These are phyloP conservation scores for Ogataea nakhonphanomensis DNA, from an alignment of 805 yeast species.

Conservation along the genomic window DNA sequence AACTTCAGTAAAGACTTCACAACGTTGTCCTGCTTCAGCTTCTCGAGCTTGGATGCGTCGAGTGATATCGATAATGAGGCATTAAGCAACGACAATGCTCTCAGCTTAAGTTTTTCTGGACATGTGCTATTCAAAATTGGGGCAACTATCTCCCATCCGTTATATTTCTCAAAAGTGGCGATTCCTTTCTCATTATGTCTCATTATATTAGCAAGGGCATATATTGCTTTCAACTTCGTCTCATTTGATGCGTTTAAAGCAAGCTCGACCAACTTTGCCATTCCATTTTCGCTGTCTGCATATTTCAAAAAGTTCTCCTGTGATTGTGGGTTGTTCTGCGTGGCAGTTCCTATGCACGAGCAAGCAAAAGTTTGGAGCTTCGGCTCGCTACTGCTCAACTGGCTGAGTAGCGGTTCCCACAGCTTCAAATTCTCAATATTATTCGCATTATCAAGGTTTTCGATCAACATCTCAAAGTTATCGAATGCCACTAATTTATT, in stretches of 20 bases:
- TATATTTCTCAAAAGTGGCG: slow-evolving; percentile 46
- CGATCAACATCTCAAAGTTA: slow-evolving; percentile 89
- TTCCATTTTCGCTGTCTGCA: slow-evolving; percentile 38
- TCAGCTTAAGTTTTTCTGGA: slow-evolving; percentile 43
- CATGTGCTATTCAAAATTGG: slow-evolving; percentile 15
- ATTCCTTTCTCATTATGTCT: slow-evolving; percentile 65
- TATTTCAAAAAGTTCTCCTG: slow-evolving; percentile 64
- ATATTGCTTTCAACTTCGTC: slow-evolving; percentile 61
- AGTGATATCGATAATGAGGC: slow-evolving; percentile 56
- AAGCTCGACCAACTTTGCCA: slow-evolving; percentile 43
- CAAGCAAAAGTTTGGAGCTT: slow-evolving; percentile 56
- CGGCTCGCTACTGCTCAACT: slow-evolving; percentile 43
- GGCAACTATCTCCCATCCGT: slow-evolving; percentile 63
- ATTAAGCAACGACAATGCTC: slow-evolving; percentile 46
- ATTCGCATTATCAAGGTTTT: slow-evolving; percentile 91
- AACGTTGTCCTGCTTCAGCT: slow-evolving; percentile 38
- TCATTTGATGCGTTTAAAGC: slow-evolving; percentile 30
- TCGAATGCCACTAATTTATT: slow-evolving; percentile 76
- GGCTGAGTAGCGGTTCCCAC: slow-evolving; percentile 69
- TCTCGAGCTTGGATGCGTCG: slow-evolving; percentile 36
- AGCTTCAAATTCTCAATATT: slow-evolving; percentile 77
- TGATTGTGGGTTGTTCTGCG: slow-evolving; percentile 79
- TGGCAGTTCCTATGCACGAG: slow-evolving; percentile 84
- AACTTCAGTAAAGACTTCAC: slow-evolving; percentile 33
- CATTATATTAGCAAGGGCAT: slow-evolving; percentile 70